These are phyloP conservation scores for Cyberlindnera maclurae DNA, from an alignment of 805 yeast species.

Conservation along the genomic window DNA sequence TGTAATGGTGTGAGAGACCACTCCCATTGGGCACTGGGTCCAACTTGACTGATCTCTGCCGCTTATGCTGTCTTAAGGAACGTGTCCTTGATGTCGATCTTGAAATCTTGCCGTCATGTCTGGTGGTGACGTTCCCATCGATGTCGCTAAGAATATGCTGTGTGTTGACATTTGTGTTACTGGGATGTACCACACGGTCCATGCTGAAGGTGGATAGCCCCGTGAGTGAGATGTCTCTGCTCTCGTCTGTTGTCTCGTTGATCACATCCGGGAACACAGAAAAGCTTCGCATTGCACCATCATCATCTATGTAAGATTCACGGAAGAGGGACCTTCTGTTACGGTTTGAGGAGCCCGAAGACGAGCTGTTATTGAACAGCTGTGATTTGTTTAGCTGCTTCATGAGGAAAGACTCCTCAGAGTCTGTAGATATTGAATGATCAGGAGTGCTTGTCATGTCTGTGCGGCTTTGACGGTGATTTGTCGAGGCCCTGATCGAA, in stretches of 20 bases:
- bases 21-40: no score
- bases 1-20: no score
- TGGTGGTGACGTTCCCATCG: slow-evolving; percentile 4
- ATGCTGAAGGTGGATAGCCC: slow-evolving; percentile 16
- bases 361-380: slow-evolving; percentile 15
- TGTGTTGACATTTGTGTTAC: slow-evolving; percentile 2
- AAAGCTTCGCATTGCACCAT: slow-evolving; percentile 16
- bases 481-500: no score
- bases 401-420: slow-evolving; percentile 24
- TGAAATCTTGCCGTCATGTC: background rate
- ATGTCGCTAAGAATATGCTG: slow-evolving; percentile 11
- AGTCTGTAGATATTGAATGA: slow-evolving; percentile 22
- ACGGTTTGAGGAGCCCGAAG: slow-evolving; percentile 1
- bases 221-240: slow-evolving; percentile 15
- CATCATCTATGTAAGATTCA: slow-evolving; percentile 22
- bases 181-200: slow-evolving; percentile 8
- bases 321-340: slow-evolving; percentile 19
- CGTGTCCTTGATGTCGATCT: no score
- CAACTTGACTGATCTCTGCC: no score
- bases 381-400: slow-evolving; percentile 22
- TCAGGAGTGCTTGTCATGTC: background rate
- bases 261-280: slow-evolving; percentile 21
- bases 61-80: no score
- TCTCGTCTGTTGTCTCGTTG: slow-evolving; percentile 18
- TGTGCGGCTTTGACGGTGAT: no score